Evolutionary conservation across 257 asterid species (phyloP).

Genomic region (Primulina eburnea): DNA sequence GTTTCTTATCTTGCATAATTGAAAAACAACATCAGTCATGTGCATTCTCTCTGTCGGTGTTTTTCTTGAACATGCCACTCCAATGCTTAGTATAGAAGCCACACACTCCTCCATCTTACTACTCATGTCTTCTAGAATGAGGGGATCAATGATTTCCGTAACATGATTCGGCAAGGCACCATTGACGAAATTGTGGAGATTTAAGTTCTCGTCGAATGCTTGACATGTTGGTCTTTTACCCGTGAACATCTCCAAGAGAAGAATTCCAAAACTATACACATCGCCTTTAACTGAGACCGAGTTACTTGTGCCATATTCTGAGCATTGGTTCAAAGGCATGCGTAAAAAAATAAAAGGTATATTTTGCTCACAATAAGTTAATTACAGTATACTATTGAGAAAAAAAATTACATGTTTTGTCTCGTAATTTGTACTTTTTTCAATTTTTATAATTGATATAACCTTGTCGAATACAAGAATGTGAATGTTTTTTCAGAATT

Average conservation of each 20-base stretch:
- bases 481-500: too few relatives aligned
- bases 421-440: too few relatives aligned
- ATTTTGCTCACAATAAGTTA: too few relatives aligned
- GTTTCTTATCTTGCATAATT: not conserved
- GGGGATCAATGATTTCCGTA: constrained; percentile 24
- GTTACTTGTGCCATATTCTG: constrained; percentile 31
- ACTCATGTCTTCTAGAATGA: too few relatives aligned
- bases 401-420: too few relatives aligned
- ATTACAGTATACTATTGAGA: too few relatives aligned
- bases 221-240: constrained; percentile 27
- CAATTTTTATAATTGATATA: too few relatives aligned
- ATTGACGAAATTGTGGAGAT: constrained; percentile 13
- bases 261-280: constrained; percentile 30
- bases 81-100: constrained; percentile 10
- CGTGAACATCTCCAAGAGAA: constrained; percentile 30
- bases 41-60: constrained; percentile 13
- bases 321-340: not conserved
- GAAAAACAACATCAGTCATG: constrained; percentile 16
- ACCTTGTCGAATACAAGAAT: too few relatives aligned
- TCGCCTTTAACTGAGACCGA: constrained; percentile 22
- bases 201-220: not conserved
- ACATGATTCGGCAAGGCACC: constrained; percentile 18
- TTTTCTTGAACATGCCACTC: constrained; percentile 28
- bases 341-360: too few relatives aligned
- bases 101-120: not conserved